A percentile compares a stretch with the other conserved stretches of the same genome.
These are phyloP conservation scores for Hanseniaspora lindneri DNA, from an alignment of 805 yeast species.

Conservation along the genomic window DNA sequence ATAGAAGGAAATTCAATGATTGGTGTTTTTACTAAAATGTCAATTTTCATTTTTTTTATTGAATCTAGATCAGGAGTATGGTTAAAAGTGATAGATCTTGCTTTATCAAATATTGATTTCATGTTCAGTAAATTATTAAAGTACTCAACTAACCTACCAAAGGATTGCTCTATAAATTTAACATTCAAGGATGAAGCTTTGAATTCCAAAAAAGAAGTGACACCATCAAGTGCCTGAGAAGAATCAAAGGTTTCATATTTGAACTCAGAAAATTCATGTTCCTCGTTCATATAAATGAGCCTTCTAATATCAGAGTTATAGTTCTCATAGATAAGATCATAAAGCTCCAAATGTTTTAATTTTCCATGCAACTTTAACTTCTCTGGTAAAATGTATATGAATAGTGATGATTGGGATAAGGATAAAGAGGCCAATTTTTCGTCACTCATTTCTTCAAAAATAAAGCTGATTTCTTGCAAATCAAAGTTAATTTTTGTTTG, in stretches of 20 bases:
- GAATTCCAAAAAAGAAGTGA: slow-evolving; percentile 41
- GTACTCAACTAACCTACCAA: slow-evolving; percentile 53
- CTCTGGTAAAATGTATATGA: slow-evolving; percentile 58
- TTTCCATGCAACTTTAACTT: slow-evolving; percentile 59
- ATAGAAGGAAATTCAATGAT: slow-evolving; percentile 64
- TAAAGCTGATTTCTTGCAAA: slow-evolving; percentile 59
- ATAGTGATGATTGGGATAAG: slow-evolving; percentile 59
- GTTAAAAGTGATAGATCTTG: slow-evolving; percentile 76
- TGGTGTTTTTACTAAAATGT: slow-evolving; percentile 68
- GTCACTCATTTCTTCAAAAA: slow-evolving; percentile 58
- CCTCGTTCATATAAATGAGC: slow-evolving; percentile 68
- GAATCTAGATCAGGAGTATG: slow-evolving; percentile 55
- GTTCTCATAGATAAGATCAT: slow-evolving; percentile 62
- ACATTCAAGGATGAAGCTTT: slow-evolving; percentile 65
- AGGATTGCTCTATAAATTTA: slow-evolving; percentile 71
- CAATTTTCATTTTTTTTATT: slow-evolving; percentile 50
- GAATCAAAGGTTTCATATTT: slow-evolving; percentile 70
- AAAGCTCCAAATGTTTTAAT: slow-evolving; percentile 66
- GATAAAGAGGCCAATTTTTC: slow-evolving; percentile 67
- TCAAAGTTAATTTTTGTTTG: slow-evolving; percentile 57
- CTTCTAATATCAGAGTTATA: slow-evolving; percentile 51
- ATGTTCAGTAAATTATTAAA: slow-evolving; percentile 65
- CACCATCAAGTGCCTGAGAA: slow-evolving; percentile 29
- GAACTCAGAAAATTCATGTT: slow-evolving; percentile 62
- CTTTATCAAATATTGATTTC: slow-evolving; percentile 81